These are phyloP conservation scores for Phytopythium helicoides DNA, from an alignment of 352 stramenopile genomes.

Conservation along the genomic window DNA sequence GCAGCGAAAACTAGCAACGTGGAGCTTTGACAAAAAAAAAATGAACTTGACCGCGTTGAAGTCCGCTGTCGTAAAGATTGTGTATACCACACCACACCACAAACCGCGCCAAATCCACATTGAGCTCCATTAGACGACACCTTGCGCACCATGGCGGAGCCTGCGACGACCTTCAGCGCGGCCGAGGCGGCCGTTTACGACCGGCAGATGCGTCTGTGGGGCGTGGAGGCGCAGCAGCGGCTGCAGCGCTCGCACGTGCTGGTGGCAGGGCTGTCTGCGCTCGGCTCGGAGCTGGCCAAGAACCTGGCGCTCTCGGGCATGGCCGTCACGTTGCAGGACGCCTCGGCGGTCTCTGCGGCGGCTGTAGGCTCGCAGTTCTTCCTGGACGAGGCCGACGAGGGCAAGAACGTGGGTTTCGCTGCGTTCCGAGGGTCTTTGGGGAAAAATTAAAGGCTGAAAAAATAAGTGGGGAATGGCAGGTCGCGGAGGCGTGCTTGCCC, in stretches of 20 bases:
- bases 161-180: slow-evolving; percentile 54
- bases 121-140: neutral
- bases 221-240: slow-evolving; percentile 94
- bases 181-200: slow-evolving; percentile 96
- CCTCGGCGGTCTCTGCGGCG: slow-evolving; percentile 35
- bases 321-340: slow-evolving; percentile 92
- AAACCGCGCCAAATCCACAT: no score
- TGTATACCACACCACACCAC: no score
- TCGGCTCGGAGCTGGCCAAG: slow-evolving; percentile 94
- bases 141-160: slow-evolving; percentile 3
- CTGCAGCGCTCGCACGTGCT: slow-evolving; percentile 89
- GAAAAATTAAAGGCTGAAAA: no score
- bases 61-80: no score
- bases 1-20: no score
- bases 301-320: slow-evolving; percentile 97
- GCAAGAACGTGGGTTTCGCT: slow-evolving; percentile 53
- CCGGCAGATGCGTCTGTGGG: slow-evolving; percentile 99
- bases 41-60: no score
- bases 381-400: slow-evolving; percentile 62
- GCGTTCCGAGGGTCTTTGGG: no score
- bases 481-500: slow-evolving; percentile 69
- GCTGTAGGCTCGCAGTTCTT: slow-evolving; percentile 85
- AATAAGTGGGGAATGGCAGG: no score
- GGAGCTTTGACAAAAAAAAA: no score
- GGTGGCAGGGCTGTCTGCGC: slow-evolving; percentile 80